Evolutionary conservation across 2,329 filamentous ascomycete genomes (phyloP).

Genomic region (Sporothrix euskadiensis): DNA sequence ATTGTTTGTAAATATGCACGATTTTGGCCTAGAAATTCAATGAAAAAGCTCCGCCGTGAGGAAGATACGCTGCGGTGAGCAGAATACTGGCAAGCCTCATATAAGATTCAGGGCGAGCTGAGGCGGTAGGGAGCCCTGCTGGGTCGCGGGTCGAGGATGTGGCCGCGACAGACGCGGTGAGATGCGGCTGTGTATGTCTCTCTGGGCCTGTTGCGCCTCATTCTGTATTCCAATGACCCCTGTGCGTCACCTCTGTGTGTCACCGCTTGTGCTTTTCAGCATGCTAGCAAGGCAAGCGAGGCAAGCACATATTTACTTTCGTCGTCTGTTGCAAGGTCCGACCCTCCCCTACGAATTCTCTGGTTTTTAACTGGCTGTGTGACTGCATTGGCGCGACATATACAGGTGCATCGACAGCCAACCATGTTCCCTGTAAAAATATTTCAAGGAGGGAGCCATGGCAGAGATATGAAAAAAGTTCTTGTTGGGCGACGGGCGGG

Average conservation of each 20-base stretch:
- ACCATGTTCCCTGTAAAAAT: background rate
- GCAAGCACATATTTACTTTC: background rate
- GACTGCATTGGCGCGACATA: background rate
- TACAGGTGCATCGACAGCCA: background rate
- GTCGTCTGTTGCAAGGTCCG: background rate
- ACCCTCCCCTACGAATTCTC: background rate
- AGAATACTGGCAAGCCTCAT: background rate
- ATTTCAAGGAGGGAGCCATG: background rate
- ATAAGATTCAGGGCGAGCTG: background rate
- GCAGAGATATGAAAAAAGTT: background rate
- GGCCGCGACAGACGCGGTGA: conserved; percentile 4
- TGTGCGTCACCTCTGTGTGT: background rate
- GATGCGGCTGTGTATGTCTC: background rate
- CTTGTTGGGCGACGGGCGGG: too few species aligned
- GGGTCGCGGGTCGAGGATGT: background rate
- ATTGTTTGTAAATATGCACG: background rate
- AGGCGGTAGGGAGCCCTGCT: background rate
- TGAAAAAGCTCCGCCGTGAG: background rate
- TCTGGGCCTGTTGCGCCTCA: background rate
- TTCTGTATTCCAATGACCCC: background rate
- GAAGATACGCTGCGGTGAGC: background rate
- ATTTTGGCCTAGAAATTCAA: background rate
- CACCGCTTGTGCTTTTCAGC: background rate
- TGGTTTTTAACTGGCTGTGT: background rate
- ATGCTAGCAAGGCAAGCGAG: background rate